These are phyloP conservation scores for Blastocystis hominis DNA, from an alignment of 352 stramenopile species.

Conservation along the genomic window DNA sequence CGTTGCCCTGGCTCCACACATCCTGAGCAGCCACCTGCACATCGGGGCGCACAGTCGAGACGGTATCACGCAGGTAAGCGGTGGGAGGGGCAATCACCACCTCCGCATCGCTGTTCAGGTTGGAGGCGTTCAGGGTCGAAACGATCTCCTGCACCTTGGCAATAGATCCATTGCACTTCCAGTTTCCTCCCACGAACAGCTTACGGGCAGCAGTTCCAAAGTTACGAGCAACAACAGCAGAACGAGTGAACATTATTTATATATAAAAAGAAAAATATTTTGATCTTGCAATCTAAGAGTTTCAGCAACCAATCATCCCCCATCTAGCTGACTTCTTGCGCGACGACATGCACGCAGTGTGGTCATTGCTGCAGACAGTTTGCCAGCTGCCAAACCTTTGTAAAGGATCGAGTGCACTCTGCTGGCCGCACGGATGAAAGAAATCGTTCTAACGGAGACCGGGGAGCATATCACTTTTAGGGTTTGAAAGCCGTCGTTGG, in stretches of 20 bases:
- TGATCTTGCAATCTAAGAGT: not conserved
- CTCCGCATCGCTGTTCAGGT: slow-evolving; percentile 70
- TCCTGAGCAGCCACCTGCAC: slow-evolving; percentile 66
- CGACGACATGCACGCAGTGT: not conserved
- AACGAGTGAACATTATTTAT: slow-evolving; percentile 23
- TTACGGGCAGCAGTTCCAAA: slow-evolving; percentile 68
- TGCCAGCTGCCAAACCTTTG: not conserved
- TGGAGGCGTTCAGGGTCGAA: slow-evolving; percentile 63
- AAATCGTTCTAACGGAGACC: not conserved
- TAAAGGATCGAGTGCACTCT: not conserved
- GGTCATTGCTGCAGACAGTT: not conserved
- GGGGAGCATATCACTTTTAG: not conserved
- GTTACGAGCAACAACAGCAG: slow-evolving; percentile 23
- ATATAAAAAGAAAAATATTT: not conserved
- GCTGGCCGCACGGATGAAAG: not conserved
- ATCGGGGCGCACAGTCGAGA: slow-evolving; percentile 65
- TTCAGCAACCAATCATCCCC: not conserved
- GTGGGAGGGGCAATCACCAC: slow-evolving; percentile 89
- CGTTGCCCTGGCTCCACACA: slow-evolving; percentile 84
- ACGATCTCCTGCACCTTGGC: slow-evolving; percentile 66
- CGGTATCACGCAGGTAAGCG: slow-evolving; percentile 76
- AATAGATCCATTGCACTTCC: slow-evolving; percentile 89
- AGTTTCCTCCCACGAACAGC: slow-evolving; percentile 98
- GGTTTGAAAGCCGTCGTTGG: not conserved
- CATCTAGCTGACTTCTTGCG: not conserved